Conservation (phyloP, 495 filamentous ascomycete species). For the Talaromyces liani region DNA sequence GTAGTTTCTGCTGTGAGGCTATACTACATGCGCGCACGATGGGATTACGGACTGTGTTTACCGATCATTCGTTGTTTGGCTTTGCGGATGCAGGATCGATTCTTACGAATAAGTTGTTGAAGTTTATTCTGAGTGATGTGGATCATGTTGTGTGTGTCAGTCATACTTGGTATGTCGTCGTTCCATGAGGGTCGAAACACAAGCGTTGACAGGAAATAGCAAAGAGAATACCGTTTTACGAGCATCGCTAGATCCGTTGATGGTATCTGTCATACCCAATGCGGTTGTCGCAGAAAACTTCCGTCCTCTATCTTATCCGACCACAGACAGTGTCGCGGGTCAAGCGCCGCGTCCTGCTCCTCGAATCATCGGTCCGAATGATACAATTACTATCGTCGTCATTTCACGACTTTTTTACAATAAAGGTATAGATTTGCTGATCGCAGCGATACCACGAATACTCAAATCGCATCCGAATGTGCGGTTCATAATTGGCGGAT, state of each 20-base stretch:
- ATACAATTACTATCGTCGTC: constrained; percentile 91
- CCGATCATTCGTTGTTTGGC: constrained; percentile 95
- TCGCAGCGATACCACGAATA: constrained; percentile 89
- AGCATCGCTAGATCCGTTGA: constrained; percentile 87
- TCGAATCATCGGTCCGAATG: constrained; percentile 61
- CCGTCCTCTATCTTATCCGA: constrained; percentile 51
- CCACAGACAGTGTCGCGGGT: constrained; percentile 12
- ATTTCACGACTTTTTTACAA: constrained; percentile 98
- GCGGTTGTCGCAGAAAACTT: constrained; percentile 97
- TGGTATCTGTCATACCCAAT: constrained; percentile 97
- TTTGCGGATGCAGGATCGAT: constrained; percentile 97
- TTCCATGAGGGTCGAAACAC: not conserved
- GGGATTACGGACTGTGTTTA: constrained; percentile 92
- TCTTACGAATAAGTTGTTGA: constrained; percentile 90
- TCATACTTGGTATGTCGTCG: constrained; percentile 73
- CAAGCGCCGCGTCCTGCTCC: constrained; percentile 21
- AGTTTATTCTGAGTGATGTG: constrained; percentile 93
- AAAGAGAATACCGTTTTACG: constrained; percentile 97
- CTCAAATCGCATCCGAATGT: constrained; percentile 83
- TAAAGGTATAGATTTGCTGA: constrained; percentile 92
- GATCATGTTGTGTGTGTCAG: constrained; percentile 98
- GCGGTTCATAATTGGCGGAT: constrained; percentile 93
- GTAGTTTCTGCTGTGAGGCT: constrained; percentile 87
- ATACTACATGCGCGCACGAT: constrained; percentile 95
- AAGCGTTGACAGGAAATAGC: constrained; percentile 35